phyloP scores from a whole-genome alignment of 768 basidiomycete genomes.

The Leucosporidium yakuticum region DNA sequence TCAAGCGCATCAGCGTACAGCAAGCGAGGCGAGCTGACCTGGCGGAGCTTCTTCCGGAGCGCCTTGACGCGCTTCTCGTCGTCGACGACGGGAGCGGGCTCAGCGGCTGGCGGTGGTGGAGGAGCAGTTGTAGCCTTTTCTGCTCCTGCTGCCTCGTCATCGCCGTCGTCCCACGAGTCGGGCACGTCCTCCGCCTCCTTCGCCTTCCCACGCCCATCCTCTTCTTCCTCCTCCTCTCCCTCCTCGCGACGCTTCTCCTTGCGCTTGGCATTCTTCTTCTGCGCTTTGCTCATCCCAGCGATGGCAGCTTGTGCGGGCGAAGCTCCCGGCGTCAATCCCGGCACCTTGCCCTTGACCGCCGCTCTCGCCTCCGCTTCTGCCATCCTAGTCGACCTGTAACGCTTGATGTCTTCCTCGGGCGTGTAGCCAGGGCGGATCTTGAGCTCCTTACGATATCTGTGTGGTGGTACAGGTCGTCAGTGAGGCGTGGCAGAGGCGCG shows the following conservation, averaged over 20 bases:
- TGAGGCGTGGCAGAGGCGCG: neutral
- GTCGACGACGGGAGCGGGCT: neutral
- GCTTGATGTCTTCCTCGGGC: constrained; percentile 20
- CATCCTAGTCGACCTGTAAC: constrained; percentile 7
- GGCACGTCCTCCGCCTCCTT: neutral
- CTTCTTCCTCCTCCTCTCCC: neutral
- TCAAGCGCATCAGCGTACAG: neutral
- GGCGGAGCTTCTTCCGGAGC: constrained; percentile 12
- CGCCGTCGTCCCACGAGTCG: constrained; percentile 6
- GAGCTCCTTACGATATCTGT: constrained; percentile 23
- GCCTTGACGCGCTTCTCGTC: constrained; percentile 12
- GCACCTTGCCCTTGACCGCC: neutral
- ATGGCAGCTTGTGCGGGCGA: neutral
- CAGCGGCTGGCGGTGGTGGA: neutral
- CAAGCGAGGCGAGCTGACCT: neutral
- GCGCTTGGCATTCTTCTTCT: constrained; percentile 14
- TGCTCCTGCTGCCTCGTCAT: neutral
- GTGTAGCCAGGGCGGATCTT: constrained; percentile 31
- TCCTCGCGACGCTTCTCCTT: constrained; percentile 8
- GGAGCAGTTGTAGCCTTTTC: neutral
- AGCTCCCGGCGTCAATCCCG: neutral
- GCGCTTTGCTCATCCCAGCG: constrained; percentile 1
- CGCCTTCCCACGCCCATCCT: neutral
- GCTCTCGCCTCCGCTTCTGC: constrained; percentile 9
- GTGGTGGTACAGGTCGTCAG: neutral